phyloP scores from a whole-genome alignment of 352 stramenopile species.

The Globisporangium sylvaticum region DNA sequence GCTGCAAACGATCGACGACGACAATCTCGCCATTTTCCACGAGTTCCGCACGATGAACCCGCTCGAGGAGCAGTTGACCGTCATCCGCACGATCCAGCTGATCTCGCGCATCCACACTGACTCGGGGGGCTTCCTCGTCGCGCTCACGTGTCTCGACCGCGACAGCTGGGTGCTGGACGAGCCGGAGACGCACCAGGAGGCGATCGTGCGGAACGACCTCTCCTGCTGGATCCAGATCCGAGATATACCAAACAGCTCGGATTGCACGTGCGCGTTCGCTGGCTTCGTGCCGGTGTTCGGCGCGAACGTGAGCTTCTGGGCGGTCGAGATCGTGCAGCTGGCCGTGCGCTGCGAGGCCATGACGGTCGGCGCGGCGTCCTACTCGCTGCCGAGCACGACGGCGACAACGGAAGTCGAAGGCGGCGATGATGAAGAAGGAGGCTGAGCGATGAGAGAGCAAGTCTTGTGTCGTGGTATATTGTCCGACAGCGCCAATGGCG shows the following conservation, averaged over 20 bases:
- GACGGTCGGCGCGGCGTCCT: too few relatives aligned
- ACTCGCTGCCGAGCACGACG: too few relatives aligned
- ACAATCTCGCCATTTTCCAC: neutral
- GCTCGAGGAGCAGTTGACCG: neutral
- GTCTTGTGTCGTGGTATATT: too few relatives aligned
- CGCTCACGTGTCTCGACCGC: neutral
- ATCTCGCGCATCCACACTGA: constrained; percentile 8
- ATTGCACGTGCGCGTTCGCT: neutral
- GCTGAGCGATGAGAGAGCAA: too few relatives aligned
- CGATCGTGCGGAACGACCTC: neutral
- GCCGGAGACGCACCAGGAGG: neutral
- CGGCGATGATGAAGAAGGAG: too few relatives aligned
- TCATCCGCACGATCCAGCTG: constrained; percentile 8
- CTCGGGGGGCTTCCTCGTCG: neutral
- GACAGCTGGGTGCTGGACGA: neutral
- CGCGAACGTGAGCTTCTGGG: too few relatives aligned
- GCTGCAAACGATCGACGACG: too few relatives aligned
- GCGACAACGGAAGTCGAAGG: too few relatives aligned
- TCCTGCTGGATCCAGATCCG: neutral
- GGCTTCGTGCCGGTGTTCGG: too few relatives aligned
- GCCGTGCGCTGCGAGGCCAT: too few relatives aligned
- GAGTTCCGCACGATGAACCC: constrained; percentile 14
- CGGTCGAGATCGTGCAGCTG: too few relatives aligned
- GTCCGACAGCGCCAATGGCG: too few relatives aligned
- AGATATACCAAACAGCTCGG: neutral